Evolutionary conservation across 2,329 filamentous ascomycete species (phyloP).

Genomic region (Coniochaeta sp.): DNA sequence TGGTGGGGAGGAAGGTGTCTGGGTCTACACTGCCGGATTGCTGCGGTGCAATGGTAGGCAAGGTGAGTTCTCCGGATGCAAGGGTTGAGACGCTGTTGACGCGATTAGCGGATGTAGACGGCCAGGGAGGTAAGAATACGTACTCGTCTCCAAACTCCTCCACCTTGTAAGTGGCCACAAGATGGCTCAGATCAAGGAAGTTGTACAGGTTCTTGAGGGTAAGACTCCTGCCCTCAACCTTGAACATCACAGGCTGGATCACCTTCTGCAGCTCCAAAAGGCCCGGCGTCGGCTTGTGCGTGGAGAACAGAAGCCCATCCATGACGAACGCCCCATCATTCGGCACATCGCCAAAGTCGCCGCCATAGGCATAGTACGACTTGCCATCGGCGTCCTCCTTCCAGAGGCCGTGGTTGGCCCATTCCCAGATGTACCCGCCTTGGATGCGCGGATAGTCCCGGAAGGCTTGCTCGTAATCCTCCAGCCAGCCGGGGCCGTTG

Average conservation of each 20-base stretch:
- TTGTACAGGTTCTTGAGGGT: constrained; percentile 42
- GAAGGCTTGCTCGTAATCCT: constrained; percentile 62
- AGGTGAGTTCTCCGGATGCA: constrained; percentile 26
- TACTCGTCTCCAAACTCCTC: constrained; percentile 34
- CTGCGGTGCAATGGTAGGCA: constrained; percentile 34
- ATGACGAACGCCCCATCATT: constrained; percentile 57
- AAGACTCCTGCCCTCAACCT: constrained; percentile 27
- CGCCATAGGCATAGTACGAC: constrained; percentile 51
- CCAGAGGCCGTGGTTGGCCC: constrained; percentile 54
- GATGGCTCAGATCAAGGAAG: constrained; percentile 35
- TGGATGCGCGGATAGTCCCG: constrained; percentile 53
- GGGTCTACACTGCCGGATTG: constrained; percentile 25
- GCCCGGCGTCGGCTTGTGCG: constrained; percentile 50
- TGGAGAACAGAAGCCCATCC: constrained; percentile 49
- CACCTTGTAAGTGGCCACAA: constrained; percentile 35
- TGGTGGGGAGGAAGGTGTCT: constrained; percentile 18
- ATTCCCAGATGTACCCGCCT: constrained; percentile 63
- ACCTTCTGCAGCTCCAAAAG: constrained; percentile 50
- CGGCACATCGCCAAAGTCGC: constrained; percentile 54
- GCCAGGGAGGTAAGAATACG: constrained; percentile 11
- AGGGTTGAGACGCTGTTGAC: constrained; percentile 18
- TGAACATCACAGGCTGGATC: constrained; percentile 45
- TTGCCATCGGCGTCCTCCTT: constrained; percentile 33
- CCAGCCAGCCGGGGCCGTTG: constrained; percentile 62
- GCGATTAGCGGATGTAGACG: background rate